Percentiles rank a stretch among this genome's conserved stretches.
These are phyloP conservation scores for Pisolithus sp. DNA, from an alignment of 768 basidiomycete species.

Conservation along the genomic window DNA sequence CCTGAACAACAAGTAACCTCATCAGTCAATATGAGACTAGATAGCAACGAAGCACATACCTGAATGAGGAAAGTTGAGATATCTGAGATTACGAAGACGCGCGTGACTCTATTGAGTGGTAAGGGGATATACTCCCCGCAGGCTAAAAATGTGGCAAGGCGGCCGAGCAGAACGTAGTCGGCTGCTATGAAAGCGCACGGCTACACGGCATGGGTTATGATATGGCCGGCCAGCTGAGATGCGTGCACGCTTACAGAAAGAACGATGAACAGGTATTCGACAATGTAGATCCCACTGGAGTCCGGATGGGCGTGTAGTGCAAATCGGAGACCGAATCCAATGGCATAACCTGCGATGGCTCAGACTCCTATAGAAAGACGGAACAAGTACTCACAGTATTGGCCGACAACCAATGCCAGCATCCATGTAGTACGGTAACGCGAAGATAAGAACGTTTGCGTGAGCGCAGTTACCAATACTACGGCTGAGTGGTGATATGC, in stretches of 20 bases:
- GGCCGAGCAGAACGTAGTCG: slow-evolving; percentile 61
- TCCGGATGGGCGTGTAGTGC: slow-evolving; percentile 49
- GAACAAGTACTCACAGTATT: slow-evolving; percentile 35
- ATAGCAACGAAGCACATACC: not conserved
- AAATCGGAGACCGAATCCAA: slow-evolving; percentile 52
- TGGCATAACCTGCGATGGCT: slow-evolving; percentile 46
- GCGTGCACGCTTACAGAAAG: slow-evolving; percentile 36
- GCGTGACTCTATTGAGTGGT: slow-evolving; percentile 42
- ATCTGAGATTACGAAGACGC: slow-evolving; percentile 42
- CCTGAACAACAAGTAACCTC: slow-evolving; percentile 34
- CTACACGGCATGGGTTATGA: slow-evolving; percentile 21
- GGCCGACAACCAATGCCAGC: slow-evolving; percentile 27
- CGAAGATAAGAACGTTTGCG: slow-evolving; percentile 38
- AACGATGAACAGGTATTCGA: slow-evolving; percentile 36
- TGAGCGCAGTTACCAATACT: slow-evolving; percentile 34
- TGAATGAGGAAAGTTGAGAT: too few species aligned
- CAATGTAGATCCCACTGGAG: slow-evolving; percentile 46
- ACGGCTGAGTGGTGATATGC: slow-evolving; percentile 12
- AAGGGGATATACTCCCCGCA: slow-evolving; percentile 45
- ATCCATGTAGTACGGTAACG: slow-evolving; percentile 7
- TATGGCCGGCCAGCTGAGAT: slow-evolving; percentile 15
- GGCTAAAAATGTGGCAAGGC: slow-evolving; percentile 45
- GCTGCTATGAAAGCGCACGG: slow-evolving; percentile 73
- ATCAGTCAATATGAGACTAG: not conserved
- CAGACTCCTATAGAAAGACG: not conserved